A percentile compares a stretch with the other conserved stretches of the same genome.
phyloP scores from a whole-genome alignment of 768 basidiomycete genomes.

The Boletus reticuloceps region DNA sequence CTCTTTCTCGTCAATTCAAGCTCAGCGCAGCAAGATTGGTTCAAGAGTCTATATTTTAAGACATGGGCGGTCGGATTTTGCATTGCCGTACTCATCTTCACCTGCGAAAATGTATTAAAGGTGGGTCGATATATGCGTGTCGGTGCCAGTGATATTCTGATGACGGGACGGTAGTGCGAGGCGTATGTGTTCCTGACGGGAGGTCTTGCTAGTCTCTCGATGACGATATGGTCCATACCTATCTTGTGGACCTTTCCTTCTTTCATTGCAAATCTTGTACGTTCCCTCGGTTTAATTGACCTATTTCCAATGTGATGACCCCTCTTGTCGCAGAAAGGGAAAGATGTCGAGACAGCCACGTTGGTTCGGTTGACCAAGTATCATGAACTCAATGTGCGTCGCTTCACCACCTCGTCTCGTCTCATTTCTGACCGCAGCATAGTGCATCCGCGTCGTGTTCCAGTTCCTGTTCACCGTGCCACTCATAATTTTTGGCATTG shows the following conservation, averaged over 20 bases:
- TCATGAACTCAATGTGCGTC: constrained; percentile 75
- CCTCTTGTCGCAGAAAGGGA: constrained; percentile 41
- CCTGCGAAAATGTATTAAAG: constrained; percentile 55
- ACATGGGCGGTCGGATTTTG: constrained; percentile 66
- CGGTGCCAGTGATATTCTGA: constrained; percentile 6
- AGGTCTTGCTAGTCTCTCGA: constrained; percentile 60
- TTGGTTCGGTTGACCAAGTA: constrained; percentile 74
- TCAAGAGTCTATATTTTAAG: constrained; percentile 71
- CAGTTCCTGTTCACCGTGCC: constrained; percentile 71
- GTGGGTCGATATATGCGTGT: constrained; percentile 34
- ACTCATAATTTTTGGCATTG: constrained; percentile 61
- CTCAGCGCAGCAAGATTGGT: constrained; percentile 70
- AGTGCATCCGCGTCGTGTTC: constrained; percentile 72
- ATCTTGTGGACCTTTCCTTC: constrained; percentile 69
- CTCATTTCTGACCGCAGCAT: not conserved
- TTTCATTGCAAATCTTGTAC: constrained; percentile 60
- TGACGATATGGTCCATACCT: constrained; percentile 75
- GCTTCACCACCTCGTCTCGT: not conserved
- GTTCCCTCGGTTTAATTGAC: constrained; percentile 17
- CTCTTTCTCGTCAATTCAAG: constrained; percentile 73
- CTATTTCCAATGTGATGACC: not conserved
- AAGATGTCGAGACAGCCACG: constrained; percentile 63
- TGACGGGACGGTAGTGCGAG: constrained; percentile 48
- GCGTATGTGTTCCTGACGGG: constrained; percentile 70
- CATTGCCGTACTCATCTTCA: constrained; percentile 56